phyloP scores from a whole-genome alignment of 1,139 yeast genomes.

The Ashbya aceris region DNA sequence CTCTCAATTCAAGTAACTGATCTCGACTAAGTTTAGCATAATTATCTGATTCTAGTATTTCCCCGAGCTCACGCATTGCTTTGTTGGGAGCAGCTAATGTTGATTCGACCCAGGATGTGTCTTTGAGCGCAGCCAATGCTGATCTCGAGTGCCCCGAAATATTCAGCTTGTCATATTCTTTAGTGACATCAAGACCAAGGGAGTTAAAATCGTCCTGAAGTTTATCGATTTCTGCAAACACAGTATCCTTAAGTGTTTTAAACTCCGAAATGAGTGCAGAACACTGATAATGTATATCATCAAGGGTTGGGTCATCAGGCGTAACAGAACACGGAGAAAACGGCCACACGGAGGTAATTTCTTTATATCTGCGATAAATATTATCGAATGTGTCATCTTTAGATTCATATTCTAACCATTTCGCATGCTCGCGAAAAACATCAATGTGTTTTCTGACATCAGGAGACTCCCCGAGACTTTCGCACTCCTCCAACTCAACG shows the following conservation, averaged over 20 bases:
- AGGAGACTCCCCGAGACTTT: conserved; percentile 32
- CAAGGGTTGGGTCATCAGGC: conserved; percentile 32
- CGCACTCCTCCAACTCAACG: conserved; percentile 42
- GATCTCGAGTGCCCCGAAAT: conserved; percentile 12
- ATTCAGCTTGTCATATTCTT: conserved; percentile 15
- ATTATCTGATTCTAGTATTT: too few species aligned
- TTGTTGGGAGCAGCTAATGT: too few species aligned
- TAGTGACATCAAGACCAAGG: conserved; percentile 12
- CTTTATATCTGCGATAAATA: conserved; percentile 29
- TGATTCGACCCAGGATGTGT: too few species aligned
- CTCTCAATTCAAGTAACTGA: too few species aligned
- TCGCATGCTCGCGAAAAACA: conserved; percentile 43
- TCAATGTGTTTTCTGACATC: conserved; percentile 33
- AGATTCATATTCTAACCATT: conserved; percentile 75
- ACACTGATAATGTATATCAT: conserved; percentile 31
- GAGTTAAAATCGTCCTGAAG: conserved; percentile 14
- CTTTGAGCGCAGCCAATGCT: too few species aligned
- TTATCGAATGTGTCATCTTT: conserved; percentile 41
- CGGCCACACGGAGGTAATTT: conserved; percentile 24
- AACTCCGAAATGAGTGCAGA: conserved; percentile 8
- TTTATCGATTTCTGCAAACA: conserved; percentile 11
- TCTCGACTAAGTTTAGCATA: too few species aligned
- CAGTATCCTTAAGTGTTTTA: conserved; percentile 6
- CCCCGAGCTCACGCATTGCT: too few species aligned
- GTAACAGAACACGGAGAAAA: conserved; percentile 30